These are phyloP conservation scores for Oenanthe javanica DNA, from an alignment of 140 eudicot genomes.

Conservation along the genomic window DNA sequence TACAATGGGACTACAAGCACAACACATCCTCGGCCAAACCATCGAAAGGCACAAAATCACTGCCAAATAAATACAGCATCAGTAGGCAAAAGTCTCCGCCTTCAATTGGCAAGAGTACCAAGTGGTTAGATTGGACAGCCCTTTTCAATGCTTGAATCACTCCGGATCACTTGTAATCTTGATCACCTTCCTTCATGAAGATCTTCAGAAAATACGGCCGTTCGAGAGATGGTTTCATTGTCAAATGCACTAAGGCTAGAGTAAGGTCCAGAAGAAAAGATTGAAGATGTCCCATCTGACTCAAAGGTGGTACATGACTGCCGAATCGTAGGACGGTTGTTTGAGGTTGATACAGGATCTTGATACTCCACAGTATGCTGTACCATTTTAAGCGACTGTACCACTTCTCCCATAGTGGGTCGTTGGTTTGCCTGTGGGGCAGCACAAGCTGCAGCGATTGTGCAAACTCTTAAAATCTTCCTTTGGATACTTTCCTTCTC, in stretches of 20 bases:
- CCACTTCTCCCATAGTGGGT: conserved; percentile 98
- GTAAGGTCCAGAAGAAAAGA: conserved; percentile 87
- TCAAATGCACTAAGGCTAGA: conserved; percentile 84
- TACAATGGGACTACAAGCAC: conserved; percentile 17
- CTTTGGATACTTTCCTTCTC: conserved; percentile 77
- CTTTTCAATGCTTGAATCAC: not conserved
- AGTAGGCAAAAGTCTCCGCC: not conserved
- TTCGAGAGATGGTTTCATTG: conserved; percentile 59
- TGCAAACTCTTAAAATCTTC: conserved; percentile 88
- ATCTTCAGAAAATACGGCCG: conserved; percentile 76
- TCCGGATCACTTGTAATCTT: not conserved
- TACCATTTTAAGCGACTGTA: conserved; percentile 87
- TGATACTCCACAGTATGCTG: conserved; percentile 67
- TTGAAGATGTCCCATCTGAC: conserved; percentile 79
- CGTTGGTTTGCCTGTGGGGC: conserved; percentile 79
- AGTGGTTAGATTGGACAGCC: not conserved
- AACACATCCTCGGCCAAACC: not conserved
- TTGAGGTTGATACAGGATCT: conserved; percentile 37
- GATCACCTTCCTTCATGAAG: conserved; percentile 84
- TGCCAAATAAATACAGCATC: conserved; percentile 1
- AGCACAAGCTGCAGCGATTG: conserved; percentile 97
- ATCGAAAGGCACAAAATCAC: not conserved
- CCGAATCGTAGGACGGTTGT: conserved; percentile 39
- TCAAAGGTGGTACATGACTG: conserved; percentile 84
- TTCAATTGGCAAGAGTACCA: conserved; percentile 4